Evolutionary conservation across 23 red algal species (phyloP).

Genomic region (Gracilariopsis chorda): DNA sequence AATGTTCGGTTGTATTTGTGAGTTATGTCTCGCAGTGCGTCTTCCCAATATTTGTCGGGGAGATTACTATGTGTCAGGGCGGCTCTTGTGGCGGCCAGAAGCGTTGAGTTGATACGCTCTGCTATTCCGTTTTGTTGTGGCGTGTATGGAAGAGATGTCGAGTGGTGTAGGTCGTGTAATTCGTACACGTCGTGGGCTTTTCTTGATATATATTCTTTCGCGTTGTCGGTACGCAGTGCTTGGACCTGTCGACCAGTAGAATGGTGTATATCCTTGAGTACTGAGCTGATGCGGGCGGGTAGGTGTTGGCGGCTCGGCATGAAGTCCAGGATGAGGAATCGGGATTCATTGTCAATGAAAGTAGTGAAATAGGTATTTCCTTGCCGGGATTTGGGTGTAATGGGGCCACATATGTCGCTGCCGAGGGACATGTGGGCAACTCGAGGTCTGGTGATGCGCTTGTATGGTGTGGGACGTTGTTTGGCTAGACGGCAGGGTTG

Average conservation of each 20-base stretch:
- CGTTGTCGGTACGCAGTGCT: too few relatives aligned
- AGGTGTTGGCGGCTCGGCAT: too few relatives aligned
- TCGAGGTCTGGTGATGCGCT: too few relatives aligned
- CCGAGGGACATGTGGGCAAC: too few relatives aligned
- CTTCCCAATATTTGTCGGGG: not conserved
- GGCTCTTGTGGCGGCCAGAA: not conserved
- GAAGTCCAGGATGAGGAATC: too few relatives aligned
- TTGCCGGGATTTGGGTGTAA: not conserved
- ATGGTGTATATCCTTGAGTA: too few relatives aligned
- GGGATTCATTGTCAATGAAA: not conserved
- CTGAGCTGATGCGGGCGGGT: too few relatives aligned
- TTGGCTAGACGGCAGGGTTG: too few relatives aligned
- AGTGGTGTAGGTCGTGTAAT: not conserved
- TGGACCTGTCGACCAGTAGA: too few relatives aligned
- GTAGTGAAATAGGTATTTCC: not conserved
- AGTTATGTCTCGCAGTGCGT: not conserved
- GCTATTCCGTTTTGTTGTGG: not conserved
- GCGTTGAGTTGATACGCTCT: not conserved
- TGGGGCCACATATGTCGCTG: not conserved
- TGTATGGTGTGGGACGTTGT: too few relatives aligned
- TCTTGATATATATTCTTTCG: not conserved
- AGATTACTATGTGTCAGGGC: not conserved
- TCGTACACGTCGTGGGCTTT: not conserved
- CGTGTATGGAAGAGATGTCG: not conserved
- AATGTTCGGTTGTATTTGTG: not conserved